Evolutionary conservation across 1,284 basidiomycete genomes (phyloP).

Genomic region (Stygiomarasmius scandens): DNA sequence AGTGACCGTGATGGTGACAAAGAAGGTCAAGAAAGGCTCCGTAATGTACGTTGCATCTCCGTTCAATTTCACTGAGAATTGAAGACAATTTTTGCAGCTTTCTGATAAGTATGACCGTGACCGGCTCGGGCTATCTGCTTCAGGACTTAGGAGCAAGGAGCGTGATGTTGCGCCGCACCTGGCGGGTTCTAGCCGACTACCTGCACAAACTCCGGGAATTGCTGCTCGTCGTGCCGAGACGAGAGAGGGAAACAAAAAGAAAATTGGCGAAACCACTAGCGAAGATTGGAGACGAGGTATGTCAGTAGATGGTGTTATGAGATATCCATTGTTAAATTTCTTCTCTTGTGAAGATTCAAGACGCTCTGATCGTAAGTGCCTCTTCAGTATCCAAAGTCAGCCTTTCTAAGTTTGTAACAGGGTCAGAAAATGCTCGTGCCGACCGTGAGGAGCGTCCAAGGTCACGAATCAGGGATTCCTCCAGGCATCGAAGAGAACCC

Average conservation of each 20-base stretch:
- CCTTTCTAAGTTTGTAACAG: slow-evolving; percentile 10
- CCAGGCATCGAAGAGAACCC: slow-evolving; percentile 56
- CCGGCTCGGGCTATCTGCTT: slow-evolving; percentile 58
- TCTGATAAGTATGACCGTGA: slow-evolving; percentile 87
- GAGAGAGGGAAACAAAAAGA: slow-evolving; percentile 55
- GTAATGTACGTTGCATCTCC: slow-evolving; percentile 55
- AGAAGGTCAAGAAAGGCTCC: slow-evolving; percentile 75
- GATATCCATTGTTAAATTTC: slow-evolving; percentile 17
- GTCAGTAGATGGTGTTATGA: slow-evolving; percentile 21
- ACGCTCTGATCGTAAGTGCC: slow-evolving; percentile 54
- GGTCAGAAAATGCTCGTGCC: slow-evolving; percentile 23
- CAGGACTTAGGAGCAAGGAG: slow-evolving; percentile 62
- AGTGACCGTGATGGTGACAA: slow-evolving; percentile 65
- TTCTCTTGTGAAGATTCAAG: slow-evolving; percentile 47
- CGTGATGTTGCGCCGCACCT: slow-evolving; percentile 70
- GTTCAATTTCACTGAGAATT: slow-evolving; percentile 7
- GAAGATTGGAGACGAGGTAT: slow-evolving; percentile 83
- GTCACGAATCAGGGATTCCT: slow-evolving; percentile 62
- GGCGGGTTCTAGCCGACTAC: slow-evolving; percentile 42
- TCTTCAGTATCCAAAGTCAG: neutral
- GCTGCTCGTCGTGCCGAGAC: slow-evolving; percentile 54
- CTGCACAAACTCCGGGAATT: slow-evolving; percentile 42
- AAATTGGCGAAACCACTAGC: slow-evolving; percentile 69
- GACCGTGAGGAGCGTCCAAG: slow-evolving; percentile 59
- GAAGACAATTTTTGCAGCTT: slow-evolving; percentile 46